Evolutionary conservation across 208 protist genomes (phyloP), one percentile per base, ranked within the genome.

Genomic region (Crithidia acanthocephali): DNA sequence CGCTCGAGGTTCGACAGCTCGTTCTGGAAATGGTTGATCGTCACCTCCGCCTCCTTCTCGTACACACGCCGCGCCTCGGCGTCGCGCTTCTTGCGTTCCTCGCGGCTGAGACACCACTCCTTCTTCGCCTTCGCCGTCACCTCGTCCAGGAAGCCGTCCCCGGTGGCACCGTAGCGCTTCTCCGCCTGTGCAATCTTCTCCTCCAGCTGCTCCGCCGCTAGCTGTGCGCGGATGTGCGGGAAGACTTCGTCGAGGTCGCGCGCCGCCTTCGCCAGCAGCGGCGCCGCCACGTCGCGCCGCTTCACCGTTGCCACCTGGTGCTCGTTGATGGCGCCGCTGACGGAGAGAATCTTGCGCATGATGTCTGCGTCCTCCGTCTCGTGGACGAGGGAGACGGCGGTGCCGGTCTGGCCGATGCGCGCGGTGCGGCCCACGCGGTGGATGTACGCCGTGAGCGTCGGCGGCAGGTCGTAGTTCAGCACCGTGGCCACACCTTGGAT

Each of bases 381-480:
- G 61, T 97, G 72, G 13, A 99, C 98, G 2, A 99, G 80, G 0
- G 98, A 98, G 11, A 99, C 92, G 1, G 98, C 93, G 25, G 84
- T 88, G 48, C 98, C 98, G 20, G 81, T 84, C 13, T 88, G 78
- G 2, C 98, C 98, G 28, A 98, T 98, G 68, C 98, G 86, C 4
- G 98, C 98, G 16, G 98, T 99, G 66, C 98, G 86, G 45, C 98
- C 98, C 2, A 99, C 98, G 48, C 98, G 91, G 76, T 99, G 98
- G 52, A 99, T 98, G 81, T 99, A 99, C 45, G 98, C 97, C 48
- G 99, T 99, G 5, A 98, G 91, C 56, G 98, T 96, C 0, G 87
- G 79, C 0, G 98, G 98, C 42, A 99, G 79, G 74, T 99, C 98
- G 74, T 95, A 99, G 85, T 99, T 99, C 65, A 99, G 94, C 55